Base-by-base conservation (phyloP, 768 basidiomycete species). In the Termitomyces sp. region DNA sequence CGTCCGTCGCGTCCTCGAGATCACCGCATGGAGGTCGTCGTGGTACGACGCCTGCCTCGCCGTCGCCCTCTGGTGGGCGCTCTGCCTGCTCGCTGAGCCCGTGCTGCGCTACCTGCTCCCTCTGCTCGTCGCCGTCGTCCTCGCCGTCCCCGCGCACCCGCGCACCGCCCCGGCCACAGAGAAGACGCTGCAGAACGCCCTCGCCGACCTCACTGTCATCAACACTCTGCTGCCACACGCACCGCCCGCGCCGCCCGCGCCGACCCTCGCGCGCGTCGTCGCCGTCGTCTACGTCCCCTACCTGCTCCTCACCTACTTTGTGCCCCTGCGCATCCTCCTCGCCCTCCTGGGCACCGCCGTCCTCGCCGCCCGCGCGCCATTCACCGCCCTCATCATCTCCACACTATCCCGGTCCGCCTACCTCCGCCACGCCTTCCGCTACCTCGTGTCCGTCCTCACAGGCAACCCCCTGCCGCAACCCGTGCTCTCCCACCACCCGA, bases 41-140 rank as follows among this genome's bases (percentile, higher is more conserved):
- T 82, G 80, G 78, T 80, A 85, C 64, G 81, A 89, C 53, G 78
- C 83, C 52, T 87, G 80, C 75, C 80, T 94, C 3, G 69, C 80
- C 1, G 73, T 96, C 45, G 87, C 80, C 0, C 67, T 69, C 1
- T 94, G 90, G 90, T 95, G 92, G 90, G 81, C 80, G 0, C 26
- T 85, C 20, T 92, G 90, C 73, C 74, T 94, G 55, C 76, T 87
- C 46, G 70, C 80, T 1, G 76, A 78, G 16, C 70, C 72, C 34
- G 71, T 69, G 10, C 71, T 92, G 62, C 77, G 80, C 61, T 74
- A 77, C 36, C 44, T 54, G 24, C 47, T 60, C 36, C 61, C 54
- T 39, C 42, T 58, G 60, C 31, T 69, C n/a, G 50, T 57, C 22
- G 31, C 50, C 20, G 34, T 46, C 1, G 52, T 60, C 2, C 2